These are phyloP conservation scores for Bisporella sp. DNA, from an alignment of 2,329 filamentous ascomycete genomes.

Conservation along the genomic window DNA sequence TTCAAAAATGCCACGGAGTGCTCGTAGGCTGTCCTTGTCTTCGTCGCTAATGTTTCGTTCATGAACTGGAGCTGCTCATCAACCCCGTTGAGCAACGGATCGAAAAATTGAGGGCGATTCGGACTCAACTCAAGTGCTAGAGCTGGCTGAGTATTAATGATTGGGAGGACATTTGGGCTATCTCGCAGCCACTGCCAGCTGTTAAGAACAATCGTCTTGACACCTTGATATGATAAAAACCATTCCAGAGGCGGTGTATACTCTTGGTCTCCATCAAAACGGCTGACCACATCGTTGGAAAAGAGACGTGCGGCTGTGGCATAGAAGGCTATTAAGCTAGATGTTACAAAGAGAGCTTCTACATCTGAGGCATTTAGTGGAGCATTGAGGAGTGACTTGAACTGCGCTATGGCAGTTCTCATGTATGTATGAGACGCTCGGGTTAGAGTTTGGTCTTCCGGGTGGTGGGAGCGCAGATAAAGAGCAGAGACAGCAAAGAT, in stretches of 20 bases:
- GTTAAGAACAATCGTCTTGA: conserved; percentile 56
- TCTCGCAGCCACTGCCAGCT: conserved; percentile 58
- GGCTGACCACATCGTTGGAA: too few species aligned
- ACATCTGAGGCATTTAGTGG: conserved; percentile 54
- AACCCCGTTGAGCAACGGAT: conserved; percentile 49
- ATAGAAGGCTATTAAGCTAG: too few species aligned
- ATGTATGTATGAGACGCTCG: conserved; percentile 59
- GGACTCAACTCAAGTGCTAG: conserved; percentile 53
- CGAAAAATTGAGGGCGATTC: conserved; percentile 50
- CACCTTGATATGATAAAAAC: conserved; percentile 62
- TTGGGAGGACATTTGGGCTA: conserved; percentile 49
- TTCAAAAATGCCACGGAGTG: conserved; percentile 62
- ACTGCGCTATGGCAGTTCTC: conserved; percentile 54
- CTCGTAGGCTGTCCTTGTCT: conserved; percentile 49
- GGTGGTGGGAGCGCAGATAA: conserved; percentile 49
- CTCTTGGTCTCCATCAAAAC: conserved; percentile 43
- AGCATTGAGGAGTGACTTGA: conserved; percentile 46
- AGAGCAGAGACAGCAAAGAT: conserved; percentile 58
- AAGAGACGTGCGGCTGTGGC: conserved; percentile 57
- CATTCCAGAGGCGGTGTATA: conserved; percentile 56
- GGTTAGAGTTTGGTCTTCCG: conserved; percentile 52
- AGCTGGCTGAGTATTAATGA: conserved; percentile 57
- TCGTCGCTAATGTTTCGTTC: conserved; percentile 8
- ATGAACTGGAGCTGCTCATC: conserved; percentile 45
- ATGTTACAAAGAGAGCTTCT: conserved; percentile 55